Conservation (phyloP, 495 filamentous ascomycete species). For the Venustampulla echinocandica region DNA sequence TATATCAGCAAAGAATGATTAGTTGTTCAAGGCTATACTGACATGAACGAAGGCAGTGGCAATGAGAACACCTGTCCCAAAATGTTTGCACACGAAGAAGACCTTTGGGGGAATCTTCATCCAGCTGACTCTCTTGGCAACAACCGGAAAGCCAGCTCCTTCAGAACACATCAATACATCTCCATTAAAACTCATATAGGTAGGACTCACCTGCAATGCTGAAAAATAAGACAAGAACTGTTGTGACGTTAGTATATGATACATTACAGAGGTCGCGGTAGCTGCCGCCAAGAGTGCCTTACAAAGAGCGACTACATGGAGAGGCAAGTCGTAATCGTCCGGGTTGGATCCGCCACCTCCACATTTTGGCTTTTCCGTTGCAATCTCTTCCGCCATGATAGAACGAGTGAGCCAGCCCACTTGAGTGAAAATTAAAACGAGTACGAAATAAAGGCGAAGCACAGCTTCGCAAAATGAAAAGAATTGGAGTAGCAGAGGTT, state of each 20-base stretch:
- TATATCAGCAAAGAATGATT: not conserved
- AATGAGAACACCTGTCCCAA: constrained; percentile 41
- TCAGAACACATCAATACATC: not conserved
- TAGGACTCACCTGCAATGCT: constrained; percentile 11
- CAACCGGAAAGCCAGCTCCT: constrained; percentile 43
- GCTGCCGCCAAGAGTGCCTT: constrained; percentile 36
- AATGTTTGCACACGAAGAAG: constrained; percentile 46
- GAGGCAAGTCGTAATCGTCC: constrained; percentile 39
- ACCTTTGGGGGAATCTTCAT: constrained; percentile 42
- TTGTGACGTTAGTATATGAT: not conserved
- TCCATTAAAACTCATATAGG: not conserved
- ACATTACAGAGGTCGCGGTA: constrained; percentile 27
- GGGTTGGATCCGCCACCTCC: constrained; percentile 30
- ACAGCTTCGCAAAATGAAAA: not conserved
- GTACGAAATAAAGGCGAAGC: not conserved
- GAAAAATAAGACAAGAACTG: constrained; percentile 10
- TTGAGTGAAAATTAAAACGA: not conserved
- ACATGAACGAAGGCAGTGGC: constrained; percentile 45
- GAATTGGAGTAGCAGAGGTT: not conserved
- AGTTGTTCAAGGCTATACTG: constrained; percentile 20
- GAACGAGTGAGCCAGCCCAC: not conserved
- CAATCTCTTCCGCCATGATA: not conserved
- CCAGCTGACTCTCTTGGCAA: constrained; percentile 45
- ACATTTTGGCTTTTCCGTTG: constrained; percentile 34
- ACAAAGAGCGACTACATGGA: constrained; percentile 42